These are phyloP conservation scores for Glycine tomentella DNA, from an alignment of 306 rosid species.

Conservation along the genomic window DNA sequence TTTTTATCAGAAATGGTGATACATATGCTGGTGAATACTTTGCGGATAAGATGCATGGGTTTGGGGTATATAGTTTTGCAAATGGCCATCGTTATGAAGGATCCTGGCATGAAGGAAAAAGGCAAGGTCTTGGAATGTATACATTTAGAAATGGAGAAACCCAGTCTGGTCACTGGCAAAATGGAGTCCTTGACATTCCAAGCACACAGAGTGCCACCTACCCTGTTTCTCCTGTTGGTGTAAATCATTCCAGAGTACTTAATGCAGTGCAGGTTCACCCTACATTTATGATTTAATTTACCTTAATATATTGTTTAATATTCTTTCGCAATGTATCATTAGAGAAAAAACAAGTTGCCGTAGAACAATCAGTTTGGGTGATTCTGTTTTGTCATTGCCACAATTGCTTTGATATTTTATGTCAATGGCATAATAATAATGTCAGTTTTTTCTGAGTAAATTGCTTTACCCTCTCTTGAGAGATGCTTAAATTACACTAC, in stretches of 20 bases:
- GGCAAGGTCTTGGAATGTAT: constrained; percentile 99
- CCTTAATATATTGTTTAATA: background rate
- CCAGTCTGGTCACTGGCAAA: constrained; percentile 98
- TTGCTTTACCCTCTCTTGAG: background rate
- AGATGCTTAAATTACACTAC: background rate
- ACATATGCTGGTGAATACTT: constrained; percentile 94
- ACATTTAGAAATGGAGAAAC: constrained; percentile 95
- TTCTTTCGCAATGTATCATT: background rate
- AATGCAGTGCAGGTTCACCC: constrained; percentile 84
- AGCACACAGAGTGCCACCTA: constrained; percentile 77
- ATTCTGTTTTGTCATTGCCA: too few relatives aligned
- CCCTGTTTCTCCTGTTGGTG: constrained; percentile 91
- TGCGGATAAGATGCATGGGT: constrained; percentile 97
- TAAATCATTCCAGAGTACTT: constrained; percentile 95
- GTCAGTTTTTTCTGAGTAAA: background rate
- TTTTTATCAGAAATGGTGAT: constrained; percentile 81
- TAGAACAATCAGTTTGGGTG: background rate
- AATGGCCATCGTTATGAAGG: constrained; percentile 94
- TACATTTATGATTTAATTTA: background rate
- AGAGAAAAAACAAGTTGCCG: too few relatives aligned
- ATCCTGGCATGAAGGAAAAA: constrained; percentile 97
- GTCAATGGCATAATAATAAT: constrained; percentile 22
- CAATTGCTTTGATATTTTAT: background rate
- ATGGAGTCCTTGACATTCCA: constrained; percentile 86
- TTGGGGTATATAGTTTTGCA: constrained; percentile 90